phyloP scores from a whole-genome alignment of 192 early-diverging fungal genomes.

The Diversispora eburnea region DNA sequence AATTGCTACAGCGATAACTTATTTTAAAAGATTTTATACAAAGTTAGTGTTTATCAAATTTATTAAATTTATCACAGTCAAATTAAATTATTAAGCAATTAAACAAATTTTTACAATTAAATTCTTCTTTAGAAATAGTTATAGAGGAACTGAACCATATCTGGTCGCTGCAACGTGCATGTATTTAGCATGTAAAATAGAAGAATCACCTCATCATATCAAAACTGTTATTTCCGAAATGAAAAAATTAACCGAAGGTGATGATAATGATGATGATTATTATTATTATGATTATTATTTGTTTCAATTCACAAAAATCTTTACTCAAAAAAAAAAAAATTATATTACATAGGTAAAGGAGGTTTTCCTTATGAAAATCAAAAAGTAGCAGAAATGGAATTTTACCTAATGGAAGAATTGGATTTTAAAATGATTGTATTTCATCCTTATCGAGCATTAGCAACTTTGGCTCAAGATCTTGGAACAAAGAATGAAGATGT shows the following conservation, averaged over 20 bases:
- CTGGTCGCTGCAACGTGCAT: conserved; percentile 78
- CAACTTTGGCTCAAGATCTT: conserved; percentile 50
- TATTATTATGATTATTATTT: neutral
- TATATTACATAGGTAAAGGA: conserved; percentile 38
- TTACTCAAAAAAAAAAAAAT: neutral
- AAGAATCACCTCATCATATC: conserved; percentile 70
- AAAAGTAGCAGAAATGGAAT: conserved; percentile 89
- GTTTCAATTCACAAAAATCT: too few species aligned
- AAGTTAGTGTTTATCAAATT: conserved; percentile 51
- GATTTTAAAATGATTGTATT: conserved; percentile 86
- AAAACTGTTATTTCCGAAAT: conserved; percentile 54
- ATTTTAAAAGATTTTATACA: conserved; percentile 88
- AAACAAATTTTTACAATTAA: neutral
- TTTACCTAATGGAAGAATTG: conserved; percentile 86
- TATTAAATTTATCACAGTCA: neutral
- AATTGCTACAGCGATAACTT: conserved; percentile 77
- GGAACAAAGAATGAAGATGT: conserved; percentile 49
- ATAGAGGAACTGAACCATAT: conserved; percentile 70
- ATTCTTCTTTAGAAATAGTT: conserved; percentile 58
- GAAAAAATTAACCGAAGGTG: conserved; percentile 33
- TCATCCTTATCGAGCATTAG: conserved; percentile 83
- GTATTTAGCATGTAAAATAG: conserved; percentile 87
- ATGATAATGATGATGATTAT: neutral
- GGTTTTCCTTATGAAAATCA: conserved; percentile 64
- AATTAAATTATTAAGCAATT: neutral